Evolutionary conservation across 352 stramenopile species (phyloP).

Genomic region (Globisporangium viniferum): DNA sequence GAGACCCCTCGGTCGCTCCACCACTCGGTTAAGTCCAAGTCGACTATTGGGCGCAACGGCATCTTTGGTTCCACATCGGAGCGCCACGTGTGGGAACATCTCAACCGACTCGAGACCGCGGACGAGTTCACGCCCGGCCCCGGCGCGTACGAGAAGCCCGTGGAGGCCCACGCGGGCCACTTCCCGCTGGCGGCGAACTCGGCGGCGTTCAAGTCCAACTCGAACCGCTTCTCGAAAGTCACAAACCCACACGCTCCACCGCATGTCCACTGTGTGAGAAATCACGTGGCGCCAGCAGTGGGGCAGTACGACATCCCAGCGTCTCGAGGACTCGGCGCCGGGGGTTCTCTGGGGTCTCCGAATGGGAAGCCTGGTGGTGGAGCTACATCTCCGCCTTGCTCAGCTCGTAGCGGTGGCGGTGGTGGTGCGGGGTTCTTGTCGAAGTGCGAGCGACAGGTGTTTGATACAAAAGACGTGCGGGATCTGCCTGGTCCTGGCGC

Average conservation of each 20-base stretch:
- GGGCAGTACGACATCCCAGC: conserved; percentile 49
- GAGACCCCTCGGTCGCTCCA: conserved; percentile 63
- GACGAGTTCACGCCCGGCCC: conserved; percentile 53
- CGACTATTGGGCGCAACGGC: conserved; percentile 57
- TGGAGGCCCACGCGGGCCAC: conserved; percentile 31
- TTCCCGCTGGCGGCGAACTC: conserved; percentile 36
- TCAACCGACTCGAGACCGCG: conserved; percentile 38
- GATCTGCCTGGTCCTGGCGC: conserved; percentile 50
- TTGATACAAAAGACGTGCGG: conserved; percentile 33
- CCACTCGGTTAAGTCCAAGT: conserved; percentile 40
- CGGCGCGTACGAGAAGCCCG: conserved; percentile 41
- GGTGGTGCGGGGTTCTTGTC: conserved; percentile 33
- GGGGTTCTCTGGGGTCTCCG: conserved; percentile 1
- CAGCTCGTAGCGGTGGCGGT: conserved; percentile 4
- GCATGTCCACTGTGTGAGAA: conserved; percentile 50
- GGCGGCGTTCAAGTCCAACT: conserved; percentile 58
- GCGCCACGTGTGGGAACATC: conserved; percentile 61
- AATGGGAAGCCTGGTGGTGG: neutral
- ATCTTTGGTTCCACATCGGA: conserved; percentile 76
- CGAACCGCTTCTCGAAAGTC: conserved; percentile 42
- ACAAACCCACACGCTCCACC: conserved; percentile 40
- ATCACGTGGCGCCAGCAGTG: conserved; percentile 37
- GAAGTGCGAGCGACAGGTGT: conserved; percentile 39
- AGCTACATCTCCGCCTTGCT: neutral
- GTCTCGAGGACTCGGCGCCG: neutral